Base-by-base conservation (phyloP, 2,329 filamentous ascomycete genomes). In the Paramyrothecium roridum region DNA sequence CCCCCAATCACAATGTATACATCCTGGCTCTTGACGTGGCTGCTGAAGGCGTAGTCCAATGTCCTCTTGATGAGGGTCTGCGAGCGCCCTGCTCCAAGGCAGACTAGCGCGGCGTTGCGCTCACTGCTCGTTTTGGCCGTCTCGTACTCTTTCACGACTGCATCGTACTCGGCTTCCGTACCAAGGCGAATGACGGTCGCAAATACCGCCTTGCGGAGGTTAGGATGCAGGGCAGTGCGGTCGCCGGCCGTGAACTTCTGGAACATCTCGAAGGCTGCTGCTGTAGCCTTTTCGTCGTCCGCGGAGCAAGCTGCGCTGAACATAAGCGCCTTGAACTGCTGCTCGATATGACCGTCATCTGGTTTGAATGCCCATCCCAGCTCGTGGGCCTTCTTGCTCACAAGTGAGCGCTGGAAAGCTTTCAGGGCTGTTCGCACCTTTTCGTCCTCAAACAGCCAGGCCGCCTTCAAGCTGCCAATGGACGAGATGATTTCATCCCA, bases 271-370 rank as follows among this genome's bases (percentile, higher is more conserved):
- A 92, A 89, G 8, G 92, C 89, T 8, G 91, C 91, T 51, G 85
- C 81, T 67, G 93, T 84, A 58, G 96, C 84, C 62, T 82, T 79
- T 65, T 92, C 78, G 65, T 98, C 93, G 34, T 91, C 92, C 48
- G 87, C 83, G 62, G 91, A 78, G 56, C 93, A 93, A 52, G 93
- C 91, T 62, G 82, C 85, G 58, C 90, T 89, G 69, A 98, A 98
- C 70, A 97, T 83, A 69, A 97, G 83, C 16, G 86, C 87, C 80
- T 98, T 98, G 82, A 96, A 96, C 70, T 97, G 93, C 72, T 96
- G 92, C 70, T 93, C 82, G 62, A 97, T 87, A 69, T 97, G 93
- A 51, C 89, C 91, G 65, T 98, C 93, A 3, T 81, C 82, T 23
- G 93, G 89, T 26, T 85, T 88, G 74, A 98, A 96, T 16, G 84